Base-by-base conservation (phyloP, 2,329 filamentous ascomycete genomes). In the Monosporascus sp. region DNA sequence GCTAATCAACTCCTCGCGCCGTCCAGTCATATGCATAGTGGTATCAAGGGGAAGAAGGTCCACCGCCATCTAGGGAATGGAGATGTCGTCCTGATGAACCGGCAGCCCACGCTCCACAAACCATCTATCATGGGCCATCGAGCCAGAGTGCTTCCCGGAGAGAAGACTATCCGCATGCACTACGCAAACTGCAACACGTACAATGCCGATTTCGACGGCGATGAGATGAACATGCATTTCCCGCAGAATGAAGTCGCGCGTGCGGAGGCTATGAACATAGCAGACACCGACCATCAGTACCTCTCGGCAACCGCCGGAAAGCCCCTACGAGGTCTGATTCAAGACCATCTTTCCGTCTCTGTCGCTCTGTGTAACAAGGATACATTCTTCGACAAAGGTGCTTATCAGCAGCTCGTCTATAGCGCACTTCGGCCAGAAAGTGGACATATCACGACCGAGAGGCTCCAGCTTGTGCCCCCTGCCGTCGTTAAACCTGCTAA, bases 141-240 rank as follows among this genome's bases (percentile, higher is more conserved):
- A 62, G 94, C 94, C 49, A 84, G 92, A 55, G 93, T 99, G 6
- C 75, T 99, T 18, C 89, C 90, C 0, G 92, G 91, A 37, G 95
- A 99, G 70, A 96, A 96, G 74, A 97, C 94, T 0, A 92, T 99
- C 68, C 91, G 94, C 60, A 97, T 99, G 93, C 94, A 99, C 75
- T 99, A 99, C 73, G 93, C 94, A 64, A 99, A 99, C 70, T 97
- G 94, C 71, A 99, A 99, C 67, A 97, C 94, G 0, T 99, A 99
- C 78, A 99, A 99, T 64, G 94, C 94, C 34, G 94, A 99, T 79
- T 99, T 99, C 67, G 95, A 99, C 66, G 94, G 94, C 70, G 94
- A 99, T 68, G 94, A 99, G 72, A 99, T 99, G 94, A 99, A 99
- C 70, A 95, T 99, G 92, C 94, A 99, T 72, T 97, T 99, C 66